Conservation (phyloP, 2,329 filamentous ascomycete species). For the Diaporthe sp. region DNA sequence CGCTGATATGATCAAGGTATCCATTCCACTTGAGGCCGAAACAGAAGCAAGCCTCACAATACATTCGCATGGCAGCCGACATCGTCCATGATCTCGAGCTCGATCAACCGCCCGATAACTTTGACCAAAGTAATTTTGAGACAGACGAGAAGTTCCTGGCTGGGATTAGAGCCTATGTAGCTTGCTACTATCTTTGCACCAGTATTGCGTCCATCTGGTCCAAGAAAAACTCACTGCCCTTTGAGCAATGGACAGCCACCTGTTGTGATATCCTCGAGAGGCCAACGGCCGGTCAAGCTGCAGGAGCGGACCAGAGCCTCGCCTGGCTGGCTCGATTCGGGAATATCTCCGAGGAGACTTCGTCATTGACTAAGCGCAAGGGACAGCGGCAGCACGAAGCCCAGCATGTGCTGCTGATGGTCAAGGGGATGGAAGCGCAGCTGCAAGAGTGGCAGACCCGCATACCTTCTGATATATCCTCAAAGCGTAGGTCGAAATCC, state of each 20-base stretch:
- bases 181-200: conserved; percentile 56
- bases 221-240: conserved; percentile 50
- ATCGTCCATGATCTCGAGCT: conserved; percentile 64
- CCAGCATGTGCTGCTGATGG: conserved; percentile 59
- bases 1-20: conserved; percentile 56
- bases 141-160: conserved; percentile 53
- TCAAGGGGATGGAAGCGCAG: conserved; percentile 63
- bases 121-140: conserved; percentile 42
- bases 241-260: conserved; percentile 58
- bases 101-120: conserved; percentile 54
- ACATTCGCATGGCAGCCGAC: conserved; percentile 66
- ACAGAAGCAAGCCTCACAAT: conserved; percentile 63
- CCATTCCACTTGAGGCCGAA: conserved; percentile 67
- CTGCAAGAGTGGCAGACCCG: conserved; percentile 55
- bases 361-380: conserved; percentile 29
- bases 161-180: conserved; percentile 60
- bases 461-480: conserved; percentile 53
- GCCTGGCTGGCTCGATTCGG: conserved; percentile 59
- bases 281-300: conserved; percentile 46
- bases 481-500: conserved; percentile 44
- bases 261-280: conserved; percentile 61
- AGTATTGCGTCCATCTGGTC: conserved; percentile 58
- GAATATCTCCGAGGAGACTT: conserved; percentile 56
- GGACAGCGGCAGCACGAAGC: conserved; percentile 48
- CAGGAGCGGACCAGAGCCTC: conserved; percentile 58